These are phyloP conservation scores for Xylaria sp. DNA, from an alignment of 2,329 filamentous ascomycete genomes.

Conservation along the genomic window DNA sequence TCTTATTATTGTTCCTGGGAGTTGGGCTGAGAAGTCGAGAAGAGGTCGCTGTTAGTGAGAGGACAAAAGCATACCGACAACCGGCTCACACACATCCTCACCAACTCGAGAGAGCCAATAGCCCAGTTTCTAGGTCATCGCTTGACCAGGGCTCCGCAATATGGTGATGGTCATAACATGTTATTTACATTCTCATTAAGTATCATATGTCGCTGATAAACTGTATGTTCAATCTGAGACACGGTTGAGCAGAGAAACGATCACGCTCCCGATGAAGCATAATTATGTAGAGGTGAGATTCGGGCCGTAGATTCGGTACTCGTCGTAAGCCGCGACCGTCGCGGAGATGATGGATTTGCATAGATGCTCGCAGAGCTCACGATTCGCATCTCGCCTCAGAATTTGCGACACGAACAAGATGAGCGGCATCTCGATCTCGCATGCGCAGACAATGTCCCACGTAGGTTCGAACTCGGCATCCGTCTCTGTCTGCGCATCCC, in stretches of 20 bases:
- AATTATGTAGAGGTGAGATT: background rate
- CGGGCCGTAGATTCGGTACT: slow-evolving; percentile 10
- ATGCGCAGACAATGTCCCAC: slow-evolving; percentile 33
- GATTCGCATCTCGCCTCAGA: slow-evolving; percentile 23
- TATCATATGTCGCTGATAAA: background rate
- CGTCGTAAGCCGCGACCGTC: slow-evolving; percentile 7
- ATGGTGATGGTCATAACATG: background rate
- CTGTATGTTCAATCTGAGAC: background rate
- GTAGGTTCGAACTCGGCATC: slow-evolving; percentile 23
- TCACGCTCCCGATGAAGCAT: background rate
- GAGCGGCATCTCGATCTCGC: slow-evolving; percentile 32
- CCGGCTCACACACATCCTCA: background rate
- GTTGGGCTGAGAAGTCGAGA: no score
- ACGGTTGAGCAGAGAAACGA: background rate
- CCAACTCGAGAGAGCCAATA: no score
- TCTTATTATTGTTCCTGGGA: background rate
- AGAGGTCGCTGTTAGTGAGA: background rate
- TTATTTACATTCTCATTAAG: background rate
- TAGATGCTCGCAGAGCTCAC: slow-evolving; percentile 28
- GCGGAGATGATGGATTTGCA: slow-evolving; percentile 20
- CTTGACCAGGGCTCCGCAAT: background rate
- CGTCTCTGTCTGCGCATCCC: slow-evolving; percentile 25
- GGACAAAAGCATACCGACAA: background rate
- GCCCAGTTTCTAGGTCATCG: background rate
- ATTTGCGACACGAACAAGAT: slow-evolving; percentile 21